phyloP scores from a whole-genome alignment of 345 rosid genomes.

The Populus tremula region DNA sequence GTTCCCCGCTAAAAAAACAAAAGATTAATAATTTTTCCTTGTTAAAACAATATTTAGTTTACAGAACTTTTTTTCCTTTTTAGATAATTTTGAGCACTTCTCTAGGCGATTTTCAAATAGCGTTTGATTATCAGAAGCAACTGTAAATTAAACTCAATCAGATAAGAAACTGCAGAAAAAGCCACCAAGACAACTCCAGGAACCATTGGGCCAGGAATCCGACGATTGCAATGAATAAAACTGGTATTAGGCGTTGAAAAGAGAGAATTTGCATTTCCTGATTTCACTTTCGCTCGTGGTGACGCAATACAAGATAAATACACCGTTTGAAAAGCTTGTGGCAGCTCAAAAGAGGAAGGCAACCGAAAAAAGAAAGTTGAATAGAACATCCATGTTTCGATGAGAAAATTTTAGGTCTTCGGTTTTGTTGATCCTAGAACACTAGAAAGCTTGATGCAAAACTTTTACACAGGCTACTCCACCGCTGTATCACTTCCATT shows the following conservation, averaged over 20 bases:
- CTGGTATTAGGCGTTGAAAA: conserved; percentile 3
- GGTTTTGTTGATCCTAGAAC: conserved; percentile 20
- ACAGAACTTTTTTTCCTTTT: neutral
- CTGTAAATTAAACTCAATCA: neutral
- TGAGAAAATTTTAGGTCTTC: conserved; percentile 13
- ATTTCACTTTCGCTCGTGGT: conserved; percentile 15
- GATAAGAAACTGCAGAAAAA: neutral
- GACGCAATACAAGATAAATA: conserved; percentile 20
- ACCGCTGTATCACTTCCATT: conserved; percentile 27
- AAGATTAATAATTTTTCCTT: too few relatives aligned
- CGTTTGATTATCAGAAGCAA: neutral
- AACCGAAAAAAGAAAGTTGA: neutral
- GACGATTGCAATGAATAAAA: neutral
- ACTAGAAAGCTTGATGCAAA: conserved; percentile 15
- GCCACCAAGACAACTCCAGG: neutral
- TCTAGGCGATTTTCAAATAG: neutral
- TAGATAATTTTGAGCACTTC: neutral
- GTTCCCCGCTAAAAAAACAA: too few relatives aligned
- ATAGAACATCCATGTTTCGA: conserved; percentile 12
- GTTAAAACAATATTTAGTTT: neutral
- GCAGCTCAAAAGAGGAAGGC: conserved; percentile 17
- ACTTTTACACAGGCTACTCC: conserved; percentile 36
- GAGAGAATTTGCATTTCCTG: conserved; percentile 35
- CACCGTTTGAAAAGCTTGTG: conserved; percentile 36
- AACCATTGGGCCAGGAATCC: neutral